These are phyloP conservation scores for Colletotrichum limetticola DNA, from an alignment of 2,329 filamentous ascomycete genomes.

Conservation along the genomic window DNA sequence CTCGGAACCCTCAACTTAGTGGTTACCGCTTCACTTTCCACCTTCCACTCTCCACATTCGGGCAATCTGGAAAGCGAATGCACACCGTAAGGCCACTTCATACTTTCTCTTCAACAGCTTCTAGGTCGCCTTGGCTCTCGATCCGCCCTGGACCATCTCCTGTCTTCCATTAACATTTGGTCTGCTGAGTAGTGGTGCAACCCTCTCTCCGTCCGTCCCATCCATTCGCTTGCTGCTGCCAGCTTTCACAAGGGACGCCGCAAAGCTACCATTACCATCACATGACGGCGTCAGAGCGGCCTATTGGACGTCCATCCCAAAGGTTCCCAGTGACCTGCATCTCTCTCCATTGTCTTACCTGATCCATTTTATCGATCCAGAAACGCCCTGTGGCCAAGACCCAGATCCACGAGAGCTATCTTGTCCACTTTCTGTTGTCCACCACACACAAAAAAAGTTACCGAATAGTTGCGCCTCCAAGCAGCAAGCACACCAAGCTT, in stretches of 20 bases:
- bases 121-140: background rate
- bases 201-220: background rate
- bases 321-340: conserved; percentile 23
- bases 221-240: conserved; percentile 10
- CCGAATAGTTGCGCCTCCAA: background rate
- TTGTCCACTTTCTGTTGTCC: background rate
- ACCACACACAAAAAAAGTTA: background rate
- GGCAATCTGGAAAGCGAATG: background rate
- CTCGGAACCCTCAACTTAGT: conserved; percentile 12
- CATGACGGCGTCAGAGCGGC: conserved; percentile 26
- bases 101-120: background rate
- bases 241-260: conserved; percentile 19
- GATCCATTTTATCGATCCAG: conserved; percentile 14
- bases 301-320: conserved; percentile 15
- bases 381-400: conserved; percentile 7
- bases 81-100: background rate
- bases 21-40: background rate
- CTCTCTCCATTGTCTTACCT: conserved; percentile 3
- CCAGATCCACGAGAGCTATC: conserved; percentile 2
- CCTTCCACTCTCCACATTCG: background rate
- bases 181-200: background rate
- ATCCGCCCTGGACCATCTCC: background rate
- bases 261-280: conserved; percentile 23
- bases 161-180: background rate
- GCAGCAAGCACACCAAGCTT: background rate